phyloP scores from a whole-genome alignment of 352 stramenopile genomes.

The Pythium rishiriense region DNA sequence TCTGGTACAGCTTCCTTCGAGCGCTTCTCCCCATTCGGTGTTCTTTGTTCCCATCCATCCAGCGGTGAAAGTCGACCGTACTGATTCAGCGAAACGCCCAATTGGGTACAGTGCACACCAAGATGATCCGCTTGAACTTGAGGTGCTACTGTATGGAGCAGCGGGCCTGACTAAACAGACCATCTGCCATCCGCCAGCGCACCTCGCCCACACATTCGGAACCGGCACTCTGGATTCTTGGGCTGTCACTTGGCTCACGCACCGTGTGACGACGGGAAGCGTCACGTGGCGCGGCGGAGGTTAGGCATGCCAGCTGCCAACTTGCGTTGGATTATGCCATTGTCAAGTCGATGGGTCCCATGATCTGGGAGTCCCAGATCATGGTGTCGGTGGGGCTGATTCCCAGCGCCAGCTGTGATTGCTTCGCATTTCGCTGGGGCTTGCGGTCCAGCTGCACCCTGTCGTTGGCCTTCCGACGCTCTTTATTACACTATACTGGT shows the following conservation, averaged over 20 bases:
- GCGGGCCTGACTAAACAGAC: neutral
- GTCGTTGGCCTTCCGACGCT: neutral
- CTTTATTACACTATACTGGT: neutral
- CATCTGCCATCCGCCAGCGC: neutral
- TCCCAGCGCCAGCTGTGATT: no score
- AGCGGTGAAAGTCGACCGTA: no score
- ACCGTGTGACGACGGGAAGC: neutral
- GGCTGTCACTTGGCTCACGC: neutral
- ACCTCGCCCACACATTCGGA: neutral
- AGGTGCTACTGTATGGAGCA: neutral
- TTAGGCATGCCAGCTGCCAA: neutral
- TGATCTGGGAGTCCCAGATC: no score
- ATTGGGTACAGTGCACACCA: neutral
- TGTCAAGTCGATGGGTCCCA: neutral
- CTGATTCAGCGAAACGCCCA: no score
- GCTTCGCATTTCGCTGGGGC: neutral
- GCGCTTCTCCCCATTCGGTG: no score
- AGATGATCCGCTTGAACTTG: conserved; percentile 1
- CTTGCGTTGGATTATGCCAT: no score
- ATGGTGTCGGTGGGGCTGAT: no score
- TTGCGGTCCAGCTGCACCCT: no score
- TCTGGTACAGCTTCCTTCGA: no score
- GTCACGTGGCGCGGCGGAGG: neutral
- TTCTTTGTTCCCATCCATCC: no score
- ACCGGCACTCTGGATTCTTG: neutral